phyloP scores from a whole-genome alignment of 2,329 filamentous ascomycete genomes.

The Aspergillus tanneri region DNA sequence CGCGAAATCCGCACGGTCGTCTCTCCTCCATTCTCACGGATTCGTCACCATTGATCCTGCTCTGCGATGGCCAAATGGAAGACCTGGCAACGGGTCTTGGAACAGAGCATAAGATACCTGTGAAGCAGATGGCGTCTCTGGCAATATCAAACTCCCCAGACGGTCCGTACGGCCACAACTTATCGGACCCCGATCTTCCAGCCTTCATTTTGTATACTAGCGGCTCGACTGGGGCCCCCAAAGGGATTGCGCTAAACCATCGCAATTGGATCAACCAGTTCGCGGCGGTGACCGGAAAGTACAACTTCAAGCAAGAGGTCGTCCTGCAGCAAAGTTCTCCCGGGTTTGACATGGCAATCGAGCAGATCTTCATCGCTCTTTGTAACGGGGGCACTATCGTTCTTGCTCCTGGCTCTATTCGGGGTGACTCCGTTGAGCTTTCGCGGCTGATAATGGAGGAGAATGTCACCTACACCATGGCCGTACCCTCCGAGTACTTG shows the following conservation, averaged over 20 bases:
- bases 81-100: too few relatives aligned
- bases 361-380: slow-evolving; percentile 7
- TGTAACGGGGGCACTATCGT: slow-evolving; percentile 3
- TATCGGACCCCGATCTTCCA: not conserved
- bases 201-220: slow-evolving; percentile 11
- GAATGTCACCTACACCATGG: not conserved
- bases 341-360: slow-evolving; percentile 6
- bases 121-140: too few relatives aligned
- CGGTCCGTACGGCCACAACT: too few relatives aligned
- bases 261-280: not conserved
- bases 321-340: slow-evolving; percentile 10
- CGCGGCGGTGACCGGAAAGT: not conserved
- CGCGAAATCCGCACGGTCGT: too few relatives aligned
- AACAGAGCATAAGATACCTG: too few relatives aligned
- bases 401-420: not conserved
- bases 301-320: not conserved
- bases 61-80: too few relatives aligned
- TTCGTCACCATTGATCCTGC: too few relatives aligned
- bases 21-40: too few relatives aligned
- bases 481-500: slow-evolving; percentile 6
- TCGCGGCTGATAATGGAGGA: not conserved
- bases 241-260: slow-evolving; percentile 7
- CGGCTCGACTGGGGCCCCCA: slow-evolving; percentile 9
- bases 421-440: not conserved
- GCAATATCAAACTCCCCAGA: too few relatives aligned